These are phyloP conservation scores for Entomortierella chlamydospora DNA, from an alignment of 192 early-diverging fungal genomes.

Conservation along the genomic window DNA sequence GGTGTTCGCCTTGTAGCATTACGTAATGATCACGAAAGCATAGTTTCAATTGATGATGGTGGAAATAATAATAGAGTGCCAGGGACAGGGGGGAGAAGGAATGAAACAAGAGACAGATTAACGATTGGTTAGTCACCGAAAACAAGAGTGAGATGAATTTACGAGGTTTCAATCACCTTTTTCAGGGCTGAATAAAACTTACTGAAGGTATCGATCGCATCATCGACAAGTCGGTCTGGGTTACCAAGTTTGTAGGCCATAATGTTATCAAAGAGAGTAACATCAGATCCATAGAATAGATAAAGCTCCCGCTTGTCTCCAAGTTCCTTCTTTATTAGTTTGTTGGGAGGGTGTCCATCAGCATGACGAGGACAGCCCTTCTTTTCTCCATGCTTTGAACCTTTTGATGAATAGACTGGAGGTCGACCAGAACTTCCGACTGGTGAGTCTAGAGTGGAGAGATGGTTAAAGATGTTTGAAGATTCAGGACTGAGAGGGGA, in stretches of 20 bases:
- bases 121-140: not conserved
- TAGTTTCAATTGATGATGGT: not conserved
- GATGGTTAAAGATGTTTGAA: conserved; percentile 9
- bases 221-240: conserved; percentile 32
- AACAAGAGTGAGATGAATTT: not conserved
- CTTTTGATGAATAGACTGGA: not conserved
- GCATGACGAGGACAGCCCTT: conserved; percentile 45
- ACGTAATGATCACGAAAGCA: not conserved
- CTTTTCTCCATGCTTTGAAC: not conserved
- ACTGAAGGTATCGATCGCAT: conserved; percentile 53
- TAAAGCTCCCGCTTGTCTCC: conserved; percentile 25
- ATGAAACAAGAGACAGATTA: not conserved
- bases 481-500: not conserved
- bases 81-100: not conserved
- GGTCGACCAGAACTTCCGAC: no score
- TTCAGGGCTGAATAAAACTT: no score
- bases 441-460: conserved; percentile 9
- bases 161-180: not conserved
- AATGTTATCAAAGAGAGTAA: conserved; percentile 43
- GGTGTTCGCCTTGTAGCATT: conserved; percentile 28
- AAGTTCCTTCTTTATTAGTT: conserved; percentile 19
- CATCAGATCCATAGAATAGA: conserved; percentile 50
- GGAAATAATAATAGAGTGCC: not conserved
- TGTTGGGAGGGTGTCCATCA: conserved; percentile 31
- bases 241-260: conserved; percentile 26